These are phyloP conservation scores for Ogataea hybrid DNA, from an alignment of 1,139 yeast genomes.

Conservation along the genomic window DNA sequence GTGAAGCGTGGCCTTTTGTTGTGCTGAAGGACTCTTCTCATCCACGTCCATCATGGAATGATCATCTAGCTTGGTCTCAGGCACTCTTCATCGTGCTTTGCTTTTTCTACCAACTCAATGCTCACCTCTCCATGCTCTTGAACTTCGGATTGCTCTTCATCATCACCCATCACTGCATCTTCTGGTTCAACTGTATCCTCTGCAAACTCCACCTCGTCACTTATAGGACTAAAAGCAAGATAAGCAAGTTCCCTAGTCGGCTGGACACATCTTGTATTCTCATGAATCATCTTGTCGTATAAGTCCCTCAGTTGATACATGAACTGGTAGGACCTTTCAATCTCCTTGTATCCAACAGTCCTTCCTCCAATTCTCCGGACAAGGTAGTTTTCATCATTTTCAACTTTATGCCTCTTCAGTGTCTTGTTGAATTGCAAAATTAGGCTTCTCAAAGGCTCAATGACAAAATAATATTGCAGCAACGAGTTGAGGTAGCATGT, in stretches of 20 bases:
- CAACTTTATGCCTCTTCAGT: conserved; percentile 29
- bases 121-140: conserved; percentile 24
- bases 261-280: conserved; percentile 62
- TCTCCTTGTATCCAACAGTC: conserved; percentile 67
- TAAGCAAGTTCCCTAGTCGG: conserved; percentile 87
- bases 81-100: not conserved
- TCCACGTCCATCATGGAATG: not conserved
- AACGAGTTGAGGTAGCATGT: conserved; percentile 92
- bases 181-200: conserved; percentile 4
- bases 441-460: conserved; percentile 73
- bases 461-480: conserved; percentile 83
- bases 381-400: conserved; percentile 29
- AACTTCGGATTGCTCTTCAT: conserved; percentile 2
- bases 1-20: conserved; percentile 2
- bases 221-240: conserved; percentile 78
- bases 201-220: conserved; percentile 61
- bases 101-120: conserved; percentile 1
- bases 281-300: conserved; percentile 66
- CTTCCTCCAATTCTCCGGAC: conserved; percentile 83
- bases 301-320: conserved; percentile 67
- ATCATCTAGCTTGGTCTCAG: not conserved
- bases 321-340: conserved; percentile 79
- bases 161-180: conserved; percentile 3
- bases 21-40: not conserved
- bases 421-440: conserved; percentile 50